Conservation (phyloP, 2,329 filamentous ascomycete genomes). For the Penicillium sp. region DNA sequence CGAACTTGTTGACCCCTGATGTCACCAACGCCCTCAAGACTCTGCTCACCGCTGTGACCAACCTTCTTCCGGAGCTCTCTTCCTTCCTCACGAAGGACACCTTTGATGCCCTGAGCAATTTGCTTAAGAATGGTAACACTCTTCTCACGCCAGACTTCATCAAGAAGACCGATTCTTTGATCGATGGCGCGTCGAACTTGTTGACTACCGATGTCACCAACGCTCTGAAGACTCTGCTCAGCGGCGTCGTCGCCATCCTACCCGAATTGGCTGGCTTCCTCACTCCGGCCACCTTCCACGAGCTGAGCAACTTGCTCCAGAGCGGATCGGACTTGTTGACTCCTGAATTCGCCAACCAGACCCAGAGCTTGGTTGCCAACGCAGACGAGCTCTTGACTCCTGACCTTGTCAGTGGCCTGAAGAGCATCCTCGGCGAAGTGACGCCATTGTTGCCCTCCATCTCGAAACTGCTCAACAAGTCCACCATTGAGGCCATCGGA, state of each 20-base stretch:
- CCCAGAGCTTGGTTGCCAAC: constrained; percentile 20
- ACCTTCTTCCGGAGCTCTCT: constrained; percentile 13
- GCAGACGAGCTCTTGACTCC: constrained; percentile 25
- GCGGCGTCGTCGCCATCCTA: constrained; percentile 17
- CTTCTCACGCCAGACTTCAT: constrained; percentile 22
- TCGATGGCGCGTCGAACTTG: constrained; percentile 18
- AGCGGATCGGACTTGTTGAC: constrained; percentile 23
- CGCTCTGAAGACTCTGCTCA: constrained; percentile 24
- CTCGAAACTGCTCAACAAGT: constrained; percentile 21
- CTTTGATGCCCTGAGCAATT: constrained; percentile 15
- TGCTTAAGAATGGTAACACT: constrained; percentile 13
- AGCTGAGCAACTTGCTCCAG: constrained; percentile 14
- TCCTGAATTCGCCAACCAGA: constrained; percentile 23
- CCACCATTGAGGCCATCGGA: constrained; percentile 15
- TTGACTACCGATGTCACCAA: constrained; percentile 17
- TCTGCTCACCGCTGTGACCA: constrained; percentile 17
- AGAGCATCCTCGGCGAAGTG: constrained; percentile 21
- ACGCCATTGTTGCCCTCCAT: constrained; percentile 22
- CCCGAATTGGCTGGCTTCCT: constrained; percentile 24
- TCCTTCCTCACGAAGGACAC: constrained; percentile 23
- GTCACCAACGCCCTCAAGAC: constrained; percentile 26
- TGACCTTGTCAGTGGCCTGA: constrained; percentile 17
- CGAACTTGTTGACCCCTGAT: constrained; percentile 16
- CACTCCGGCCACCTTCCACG: constrained; percentile 17
- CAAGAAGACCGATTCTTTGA: constrained; percentile 16